These are phyloP conservation scores for Carex littledalei DNA, from an alignment of 176 grass and related monocot species.

Conservation along the genomic window DNA sequence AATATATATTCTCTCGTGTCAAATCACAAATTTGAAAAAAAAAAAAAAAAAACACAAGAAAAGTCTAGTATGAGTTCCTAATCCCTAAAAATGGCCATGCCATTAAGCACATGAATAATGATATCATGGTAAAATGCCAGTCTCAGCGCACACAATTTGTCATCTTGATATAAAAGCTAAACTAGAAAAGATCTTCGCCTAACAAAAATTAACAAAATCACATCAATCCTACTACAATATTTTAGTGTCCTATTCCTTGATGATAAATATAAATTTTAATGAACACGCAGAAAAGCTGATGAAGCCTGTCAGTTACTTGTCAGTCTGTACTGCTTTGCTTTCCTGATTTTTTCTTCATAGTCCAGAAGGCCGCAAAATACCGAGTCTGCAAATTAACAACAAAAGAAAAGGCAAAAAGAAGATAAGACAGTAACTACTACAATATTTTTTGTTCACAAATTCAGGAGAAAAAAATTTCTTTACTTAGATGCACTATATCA, in stretches of 20 bases:
- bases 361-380: slow-evolving; percentile 75
- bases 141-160: background rate
- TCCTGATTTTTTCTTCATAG: slow-evolving; percentile 51
- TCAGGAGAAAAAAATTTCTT: slow-evolving; percentile 12
- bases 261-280: background rate
- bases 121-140: background rate
- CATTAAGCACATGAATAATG: background rate
- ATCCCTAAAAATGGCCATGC: background rate
- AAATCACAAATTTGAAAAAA: background rate
- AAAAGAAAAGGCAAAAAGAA: slow-evolving; percentile 11
- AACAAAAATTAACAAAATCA: background rate
- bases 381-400: slow-evolving; percentile 53
- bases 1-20: too few relatives aligned
- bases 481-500: background rate
- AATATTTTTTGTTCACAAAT: background rate
- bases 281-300: background rate
- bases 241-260: background rate
- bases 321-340: background rate
- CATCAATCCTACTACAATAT: background rate
- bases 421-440: background rate
- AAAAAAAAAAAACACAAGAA: background rate
- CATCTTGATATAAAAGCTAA: background rate
- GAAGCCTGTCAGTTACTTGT: slow-evolving; percentile 1
- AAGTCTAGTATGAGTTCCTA: background rate
- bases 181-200: background rate